Conservation (phyloP, 257 asterid species). For the Gynochthodes officinalis region DNA sequence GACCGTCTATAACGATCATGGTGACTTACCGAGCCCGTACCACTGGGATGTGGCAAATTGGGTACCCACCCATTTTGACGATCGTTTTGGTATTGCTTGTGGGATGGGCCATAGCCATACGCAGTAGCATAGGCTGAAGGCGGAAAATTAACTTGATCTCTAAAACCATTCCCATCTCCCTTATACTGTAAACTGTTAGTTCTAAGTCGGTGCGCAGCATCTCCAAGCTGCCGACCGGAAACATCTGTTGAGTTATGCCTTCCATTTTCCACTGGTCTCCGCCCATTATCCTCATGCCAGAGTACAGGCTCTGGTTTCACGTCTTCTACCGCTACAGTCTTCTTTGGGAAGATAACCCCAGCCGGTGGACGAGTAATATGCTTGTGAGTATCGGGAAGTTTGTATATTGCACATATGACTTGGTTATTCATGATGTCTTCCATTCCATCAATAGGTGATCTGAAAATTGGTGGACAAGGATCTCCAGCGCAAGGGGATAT, state of each 20-base stretch:
- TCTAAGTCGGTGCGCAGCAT: constrained; percentile 86
- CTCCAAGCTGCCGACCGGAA: constrained; percentile 83
- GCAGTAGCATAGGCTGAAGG: constrained; percentile 36
- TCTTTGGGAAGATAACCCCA: constrained; percentile 76
- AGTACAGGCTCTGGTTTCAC: constrained; percentile 80
- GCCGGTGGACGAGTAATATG: constrained; percentile 83
- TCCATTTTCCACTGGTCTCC: constrained; percentile 74
- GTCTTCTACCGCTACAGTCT: constrained; percentile 70
- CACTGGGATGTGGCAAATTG: constrained; percentile 14
- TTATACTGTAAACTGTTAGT: constrained; percentile 62
- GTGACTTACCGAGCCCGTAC: constrained; percentile 35
- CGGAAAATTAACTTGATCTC: constrained; percentile 35
- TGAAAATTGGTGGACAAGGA: constrained; percentile 92
- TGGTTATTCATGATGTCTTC: constrained; percentile 90
- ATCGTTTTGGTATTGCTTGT: constrained; percentile 32
- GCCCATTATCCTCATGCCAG: constrained; percentile 96
- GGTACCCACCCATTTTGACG: constrained; percentile 38
- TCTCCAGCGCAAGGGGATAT: constrained; percentile 87
- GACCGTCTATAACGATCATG: constrained; percentile 48
- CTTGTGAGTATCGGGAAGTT: constrained; percentile 71
- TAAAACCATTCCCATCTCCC: constrained; percentile 32
- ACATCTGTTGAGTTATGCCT: constrained; percentile 46
- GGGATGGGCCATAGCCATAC: constrained; percentile 32
- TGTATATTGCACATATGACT: constrained; percentile 92
- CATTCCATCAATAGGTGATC: constrained; percentile 84